A percentile compares a stretch with the other conserved stretches of the same genome.
phyloP scores from a whole-genome alignment of 2,329 filamentous ascomycete species.

The Cadophora malorum region DNA sequence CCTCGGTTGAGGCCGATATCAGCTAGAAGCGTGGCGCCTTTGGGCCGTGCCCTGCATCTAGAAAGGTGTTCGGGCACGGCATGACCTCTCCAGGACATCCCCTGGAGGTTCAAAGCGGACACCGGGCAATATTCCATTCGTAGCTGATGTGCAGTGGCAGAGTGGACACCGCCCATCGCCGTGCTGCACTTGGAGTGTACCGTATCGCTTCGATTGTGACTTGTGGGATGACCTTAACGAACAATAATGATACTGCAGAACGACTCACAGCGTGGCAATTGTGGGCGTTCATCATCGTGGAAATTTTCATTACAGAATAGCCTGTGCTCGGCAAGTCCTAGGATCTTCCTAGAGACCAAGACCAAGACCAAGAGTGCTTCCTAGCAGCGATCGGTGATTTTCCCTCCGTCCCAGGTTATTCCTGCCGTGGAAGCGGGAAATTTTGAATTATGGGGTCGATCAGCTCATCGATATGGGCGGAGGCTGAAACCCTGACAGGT shows the following conservation, averaged over 20 bases:
- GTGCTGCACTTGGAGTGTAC: background rate
- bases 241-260: background rate
- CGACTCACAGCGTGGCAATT: background rate
- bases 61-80: constrained; percentile 6
- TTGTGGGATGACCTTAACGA: background rate
- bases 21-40: constrained; percentile 8
- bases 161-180: background rate
- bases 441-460: background rate
- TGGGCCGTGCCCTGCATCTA: constrained; percentile 14
- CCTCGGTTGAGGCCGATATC: constrained; percentile 13
- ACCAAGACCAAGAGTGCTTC: background rate
- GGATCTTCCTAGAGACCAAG: too few relatives aligned
- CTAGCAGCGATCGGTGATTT: constrained; percentile 7
- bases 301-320: constrained; percentile 6
- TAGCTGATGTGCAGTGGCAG: background rate
- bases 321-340: background rate
- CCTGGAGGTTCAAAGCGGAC: background rate
- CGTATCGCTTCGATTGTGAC: too few relatives aligned
- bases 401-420: background rate
- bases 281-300: too few relatives aligned
- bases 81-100: background rate
- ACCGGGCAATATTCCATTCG: background rate
- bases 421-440: constrained; percentile 6
- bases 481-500: constrained; percentile 8
- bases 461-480: background rate